A percentile compares a stretch with the other conserved stretches of the same genome.
Evolutionary conservation across 768 basidiomycete genomes (phyloP).

Genomic region (Xanthoconium purpureum): DNA sequence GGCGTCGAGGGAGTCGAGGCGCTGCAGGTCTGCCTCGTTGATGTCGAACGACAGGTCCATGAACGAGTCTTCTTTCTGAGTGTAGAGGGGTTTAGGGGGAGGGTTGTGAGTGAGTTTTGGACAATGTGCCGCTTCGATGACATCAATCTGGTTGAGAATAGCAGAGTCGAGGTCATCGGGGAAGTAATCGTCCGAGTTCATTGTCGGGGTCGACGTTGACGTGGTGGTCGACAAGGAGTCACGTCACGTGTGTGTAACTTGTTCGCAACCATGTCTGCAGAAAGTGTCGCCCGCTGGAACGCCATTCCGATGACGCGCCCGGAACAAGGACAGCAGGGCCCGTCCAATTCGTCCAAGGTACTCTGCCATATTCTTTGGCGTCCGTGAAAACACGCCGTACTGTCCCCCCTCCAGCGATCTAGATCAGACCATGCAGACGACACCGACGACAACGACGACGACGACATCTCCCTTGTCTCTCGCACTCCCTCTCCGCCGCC

Average conservation of each 20-base stretch:
- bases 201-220: conserved; percentile 25
- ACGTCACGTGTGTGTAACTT: conserved; percentile 5
- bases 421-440: conserved; percentile 37
- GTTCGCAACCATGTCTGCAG: conserved; percentile 52
- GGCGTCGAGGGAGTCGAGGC: conserved; percentile 54
- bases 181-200: conserved; percentile 81
- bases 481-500: conserved; percentile 70
- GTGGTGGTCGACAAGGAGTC: conserved; percentile 6
- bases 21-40: conserved; percentile 51
- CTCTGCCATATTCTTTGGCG: conserved; percentile 50
- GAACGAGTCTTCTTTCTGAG: conserved; percentile 43
- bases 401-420: conserved; percentile 66
- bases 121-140: conserved; percentile 62
- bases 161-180: conserved; percentile 63
- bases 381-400: conserved; percentile 46
- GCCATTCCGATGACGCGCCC: conserved; percentile 52
- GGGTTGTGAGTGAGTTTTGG: conserved; percentile 15
- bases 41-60: conserved; percentile 57
- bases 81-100: neutral
- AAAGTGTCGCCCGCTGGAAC: conserved; percentile 69
- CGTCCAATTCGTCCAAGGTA: conserved; percentile 58
- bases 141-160: conserved; percentile 59
- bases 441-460: conserved; percentile 53
- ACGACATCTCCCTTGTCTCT: conserved; percentile 70
- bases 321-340: conserved; percentile 24